Conservation (phyloP, 1,284 basidiomycete species). For the Peniophora sp. region DNA sequence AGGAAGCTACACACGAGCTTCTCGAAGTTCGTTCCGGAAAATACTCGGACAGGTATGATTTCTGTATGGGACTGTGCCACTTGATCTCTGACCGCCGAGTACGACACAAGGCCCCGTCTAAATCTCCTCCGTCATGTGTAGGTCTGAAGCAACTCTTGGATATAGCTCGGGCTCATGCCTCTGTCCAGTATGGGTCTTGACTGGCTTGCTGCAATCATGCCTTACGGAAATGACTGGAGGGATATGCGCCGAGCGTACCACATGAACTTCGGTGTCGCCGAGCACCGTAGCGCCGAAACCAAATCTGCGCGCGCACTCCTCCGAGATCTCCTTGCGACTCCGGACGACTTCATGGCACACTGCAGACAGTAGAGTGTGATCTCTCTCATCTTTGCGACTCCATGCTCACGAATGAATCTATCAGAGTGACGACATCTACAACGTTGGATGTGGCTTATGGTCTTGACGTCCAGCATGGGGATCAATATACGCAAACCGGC, state of each 20-base stretch:
- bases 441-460: not conserved
- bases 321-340: not conserved
- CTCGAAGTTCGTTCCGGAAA: not conserved
- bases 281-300: not conserved
- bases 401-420: not conserved
- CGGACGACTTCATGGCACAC: not conserved
- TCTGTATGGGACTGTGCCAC: not conserved
- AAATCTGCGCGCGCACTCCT: not conserved
- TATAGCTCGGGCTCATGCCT: not conserved
- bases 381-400: not conserved
- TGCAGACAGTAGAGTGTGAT: not conserved
- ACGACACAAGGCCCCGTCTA: not conserved
- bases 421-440: not conserved
- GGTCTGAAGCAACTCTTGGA: not conserved
- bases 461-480: not conserved
- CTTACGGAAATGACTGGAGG: not conserved
- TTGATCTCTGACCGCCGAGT: not conserved
- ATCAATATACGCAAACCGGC: not conserved
- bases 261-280: not conserved
- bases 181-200: not conserved
- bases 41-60: not conserved
- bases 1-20: not conserved
- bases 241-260: not conserved
- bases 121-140: not conserved
- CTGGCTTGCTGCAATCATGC: not conserved